Base-by-base conservation (phyloP, 139 green algal genomes). In the Chlamydomonas sp. region DNA sequence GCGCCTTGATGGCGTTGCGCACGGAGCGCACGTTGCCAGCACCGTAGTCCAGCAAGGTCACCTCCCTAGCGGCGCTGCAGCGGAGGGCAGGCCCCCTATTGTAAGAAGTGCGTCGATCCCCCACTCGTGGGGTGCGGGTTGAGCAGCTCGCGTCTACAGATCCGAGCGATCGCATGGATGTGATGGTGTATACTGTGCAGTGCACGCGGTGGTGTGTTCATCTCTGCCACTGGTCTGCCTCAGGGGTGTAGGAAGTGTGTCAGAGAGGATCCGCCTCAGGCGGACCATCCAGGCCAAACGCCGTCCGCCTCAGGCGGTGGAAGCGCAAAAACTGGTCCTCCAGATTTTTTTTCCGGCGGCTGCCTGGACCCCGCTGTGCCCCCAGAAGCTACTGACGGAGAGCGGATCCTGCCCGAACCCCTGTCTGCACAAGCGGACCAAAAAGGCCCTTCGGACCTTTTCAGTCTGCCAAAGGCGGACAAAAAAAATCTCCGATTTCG, bases 31-130 rank as follows among this genome's bases (percentile, higher is more conserved):
- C 93, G 65, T 99, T 99, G 20, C 95, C 95, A 3, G 95, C 95
- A 5, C 95, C 95, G 76, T 99, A 99, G 70, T 99, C 95, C 28
- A 99, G 83, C 61, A 99, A 78, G 3, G 85, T 93, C 1, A 98
- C 91, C 69, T 90, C 85, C 47, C 72, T 81, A 10, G 13, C 29
- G 54, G 20, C 54, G 13, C 54, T 28, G 13, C 43, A 13, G 13
- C 43, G 13, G 13, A 54, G 43, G 43, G 13, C 43, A 54, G 43
- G 16, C 16, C 13, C 43, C 16, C 43, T 13, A 13, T 26, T 57
- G 20, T 16, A 22, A 57, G n/a, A n/a, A n/a, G n/a, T n/a, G 16
- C 47, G 47, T 57, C 16, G 47, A 57, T 57, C 47, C 20, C 20
- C 47, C 47, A 16, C 20, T 57, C 20, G 22, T 57, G 22, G 16